Conservation (phyloP, 2,329 filamentous ascomycete species). For the Aspergillus ochraceus region DNA sequence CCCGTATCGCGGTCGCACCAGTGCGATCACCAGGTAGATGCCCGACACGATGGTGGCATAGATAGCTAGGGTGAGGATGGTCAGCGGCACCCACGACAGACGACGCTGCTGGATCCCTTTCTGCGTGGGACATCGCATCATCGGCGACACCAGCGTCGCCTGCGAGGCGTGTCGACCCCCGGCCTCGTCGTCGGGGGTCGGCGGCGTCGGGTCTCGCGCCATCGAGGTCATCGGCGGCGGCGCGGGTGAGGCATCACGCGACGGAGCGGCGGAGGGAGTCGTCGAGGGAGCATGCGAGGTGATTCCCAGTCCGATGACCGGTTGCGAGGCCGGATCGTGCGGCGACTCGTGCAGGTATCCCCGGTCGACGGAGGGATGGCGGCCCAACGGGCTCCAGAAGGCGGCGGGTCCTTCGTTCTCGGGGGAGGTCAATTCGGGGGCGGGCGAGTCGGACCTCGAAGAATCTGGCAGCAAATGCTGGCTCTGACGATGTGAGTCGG, state of each 20-base stretch:
- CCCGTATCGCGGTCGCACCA: conserved; percentile 63
- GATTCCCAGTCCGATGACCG: not conserved
- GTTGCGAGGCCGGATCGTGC: not conserved
- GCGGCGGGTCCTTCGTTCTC: not conserved
- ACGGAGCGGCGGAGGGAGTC: not conserved
- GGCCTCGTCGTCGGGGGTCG: not conserved
- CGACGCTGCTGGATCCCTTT: conserved; percentile 30
- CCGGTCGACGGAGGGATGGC: not conserved
- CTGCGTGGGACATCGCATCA: conserved; percentile 30
- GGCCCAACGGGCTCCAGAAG: not conserved
- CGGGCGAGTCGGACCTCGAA: not conserved
- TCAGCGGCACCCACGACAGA: conserved; percentile 36
- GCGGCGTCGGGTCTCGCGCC: not conserved
- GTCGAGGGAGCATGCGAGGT: not conserved
- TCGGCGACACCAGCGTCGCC: conserved; percentile 3
- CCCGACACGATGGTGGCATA: conserved; percentile 40
- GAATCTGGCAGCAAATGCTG: not conserved
- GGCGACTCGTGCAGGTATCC: not conserved
- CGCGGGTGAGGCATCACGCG: not conserved
- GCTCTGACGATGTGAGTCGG: not conserved
- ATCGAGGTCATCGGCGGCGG: not conserved
- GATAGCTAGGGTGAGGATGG: conserved; percentile 37
- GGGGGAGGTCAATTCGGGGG: not conserved
- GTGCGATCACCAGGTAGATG: conserved; percentile 62
- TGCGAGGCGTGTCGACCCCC: not conserved